These are phyloP conservation scores for Phytophthora parvispora DNA, from an alignment of 352 stramenopile species.

Conservation along the genomic window DNA sequence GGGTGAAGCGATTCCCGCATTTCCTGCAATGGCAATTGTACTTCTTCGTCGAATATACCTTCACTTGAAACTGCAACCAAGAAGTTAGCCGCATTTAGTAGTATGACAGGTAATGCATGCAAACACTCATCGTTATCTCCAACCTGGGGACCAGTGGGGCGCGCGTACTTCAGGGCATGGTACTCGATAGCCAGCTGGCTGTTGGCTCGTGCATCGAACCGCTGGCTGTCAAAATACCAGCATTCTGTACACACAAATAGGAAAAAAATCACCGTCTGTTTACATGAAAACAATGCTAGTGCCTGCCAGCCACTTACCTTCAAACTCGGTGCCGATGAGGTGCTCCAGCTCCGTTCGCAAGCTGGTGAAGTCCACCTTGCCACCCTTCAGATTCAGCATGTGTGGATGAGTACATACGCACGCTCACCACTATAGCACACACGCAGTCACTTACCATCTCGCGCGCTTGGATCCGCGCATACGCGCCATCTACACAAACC, in stretches of 20 bases:
- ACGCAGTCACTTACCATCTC: conserved; percentile 3
- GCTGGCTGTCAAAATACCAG: conserved; percentile 83
- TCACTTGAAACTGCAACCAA: conserved; percentile 67
- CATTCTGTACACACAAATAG: conserved; percentile 72
- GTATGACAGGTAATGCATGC: not conserved
- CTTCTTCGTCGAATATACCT: conserved; percentile 76
- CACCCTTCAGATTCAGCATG: conserved; percentile 33
- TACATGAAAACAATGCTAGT: too few relatives aligned
- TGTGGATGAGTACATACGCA: not conserved
- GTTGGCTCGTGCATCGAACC: conserved; percentile 38
- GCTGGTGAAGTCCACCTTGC: conserved; percentile 59
- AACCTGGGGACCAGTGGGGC: conserved; percentile 70
- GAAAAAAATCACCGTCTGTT: too few relatives aligned
- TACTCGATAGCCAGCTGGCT: conserved; percentile 38
- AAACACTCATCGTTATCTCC: too few relatives aligned
- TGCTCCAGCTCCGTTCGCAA: conserved; percentile 63
- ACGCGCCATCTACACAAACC: conserved; percentile 26
- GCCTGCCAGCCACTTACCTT: conserved; percentile 49
- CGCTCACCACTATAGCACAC: not conserved
- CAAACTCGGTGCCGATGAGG: conserved; percentile 38
- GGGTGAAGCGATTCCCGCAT: conserved; percentile 59
- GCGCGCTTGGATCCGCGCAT: conserved; percentile 21
- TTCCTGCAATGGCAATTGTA: conserved; percentile 63
- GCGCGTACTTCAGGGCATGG: conserved; percentile 62
- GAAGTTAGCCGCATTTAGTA: not conserved